These are phyloP conservation scores for Verticillium nubilum DNA, from an alignment of 2,329 filamentous ascomycete species.

Conservation along the genomic window DNA sequence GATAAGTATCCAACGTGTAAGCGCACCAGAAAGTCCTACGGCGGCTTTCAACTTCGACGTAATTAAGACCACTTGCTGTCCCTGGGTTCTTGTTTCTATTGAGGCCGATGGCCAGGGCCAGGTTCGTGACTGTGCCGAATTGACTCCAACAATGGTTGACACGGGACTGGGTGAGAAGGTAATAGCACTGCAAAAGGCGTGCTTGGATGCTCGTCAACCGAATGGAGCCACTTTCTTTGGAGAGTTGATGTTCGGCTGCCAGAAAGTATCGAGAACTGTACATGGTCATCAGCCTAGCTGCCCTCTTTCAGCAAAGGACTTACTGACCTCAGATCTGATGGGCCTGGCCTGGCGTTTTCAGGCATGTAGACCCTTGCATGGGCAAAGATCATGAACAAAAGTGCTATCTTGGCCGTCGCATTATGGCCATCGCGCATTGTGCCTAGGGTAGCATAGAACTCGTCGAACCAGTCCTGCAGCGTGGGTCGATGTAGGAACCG, in stretches of 20 bases:
- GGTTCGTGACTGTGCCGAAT: conserved; percentile 35
- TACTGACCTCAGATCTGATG: conserved; percentile 7
- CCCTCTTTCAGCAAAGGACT: background rate
- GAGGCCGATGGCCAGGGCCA: conserved; percentile 33
- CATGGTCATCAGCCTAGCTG: background rate
- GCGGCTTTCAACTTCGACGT: conserved; percentile 32
- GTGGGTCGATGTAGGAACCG: conserved; percentile 48
- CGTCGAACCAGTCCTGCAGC: conserved; percentile 40
- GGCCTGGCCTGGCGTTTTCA: conserved; percentile 3
- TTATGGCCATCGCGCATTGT: conserved; percentile 17
- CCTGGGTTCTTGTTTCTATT: conserved; percentile 23
- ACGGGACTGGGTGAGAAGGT: conserved; percentile 36
- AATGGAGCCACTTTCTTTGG: conserved; percentile 30
- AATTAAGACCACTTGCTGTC: conserved; percentile 16
- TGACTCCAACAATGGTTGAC: conserved; percentile 42
- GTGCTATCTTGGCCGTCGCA: conserved; percentile 27
- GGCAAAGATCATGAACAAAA: conserved; percentile 46
- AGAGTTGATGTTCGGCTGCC: conserved; percentile 29
- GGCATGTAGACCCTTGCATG: conserved; percentile 37
- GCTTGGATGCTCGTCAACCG: conserved; percentile 34
- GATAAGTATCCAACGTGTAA: conserved; percentile 59
- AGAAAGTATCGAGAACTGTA: conserved; percentile 24
- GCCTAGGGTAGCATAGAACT: conserved; percentile 31
- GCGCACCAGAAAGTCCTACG: conserved; percentile 56
- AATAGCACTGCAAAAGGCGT: conserved; percentile 34